Evolutionary conservation across 805 yeast genomes (phyloP), one percentile per base, ranked within the genome.

Genomic region (Candida stauntonica): DNA sequence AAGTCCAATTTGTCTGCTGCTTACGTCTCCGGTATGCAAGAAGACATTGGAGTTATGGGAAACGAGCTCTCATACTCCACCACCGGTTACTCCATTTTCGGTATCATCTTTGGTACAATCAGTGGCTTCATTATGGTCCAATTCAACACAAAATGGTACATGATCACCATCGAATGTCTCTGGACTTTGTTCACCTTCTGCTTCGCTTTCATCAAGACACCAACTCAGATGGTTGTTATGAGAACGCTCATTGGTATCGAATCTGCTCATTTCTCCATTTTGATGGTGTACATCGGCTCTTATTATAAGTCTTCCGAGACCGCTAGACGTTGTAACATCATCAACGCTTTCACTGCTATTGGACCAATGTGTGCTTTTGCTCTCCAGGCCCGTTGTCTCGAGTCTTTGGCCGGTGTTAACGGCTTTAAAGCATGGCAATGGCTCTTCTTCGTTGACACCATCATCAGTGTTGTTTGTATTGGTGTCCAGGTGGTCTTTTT

Each of bases 161-260:
- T 41, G 37, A 18, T 30, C 19, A 26, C 33, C 23, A 29, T 36
- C 15, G 47, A 44, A 29, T 23, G 33, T 26, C 11, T 29, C 5
- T 84, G 93, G 94, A 72, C 86, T 0, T 60, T 80, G 38, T 71
- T 81, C 47, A 81, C 89, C 1, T 65, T 84, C 34, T 72, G 72
- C 11, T 63, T 74, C 27, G 79, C 69, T 51, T 67, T 66, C 46
- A 77, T 70, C 31, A 66, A 68, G 17, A 66, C 63, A 9, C 72
- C 73, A 13, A 56, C 65, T 1, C 77, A 75, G 39, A 61, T 85
- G 34, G 72, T 77, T 56, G 89, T 72, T 1, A 59, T 78, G 39
- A 63, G 93, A 39, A 82, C 82, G 48, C 68, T 83, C 31, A 67
- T 82, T 44, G 88, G 84, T 36, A 73, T 76, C 0, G 93, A 86